Evolutionary conservation across 108 stramenopile genomes (phyloP), one percentile per base, ranked within the genome.

Genomic region (Stephanodiscus triporus): DNA sequence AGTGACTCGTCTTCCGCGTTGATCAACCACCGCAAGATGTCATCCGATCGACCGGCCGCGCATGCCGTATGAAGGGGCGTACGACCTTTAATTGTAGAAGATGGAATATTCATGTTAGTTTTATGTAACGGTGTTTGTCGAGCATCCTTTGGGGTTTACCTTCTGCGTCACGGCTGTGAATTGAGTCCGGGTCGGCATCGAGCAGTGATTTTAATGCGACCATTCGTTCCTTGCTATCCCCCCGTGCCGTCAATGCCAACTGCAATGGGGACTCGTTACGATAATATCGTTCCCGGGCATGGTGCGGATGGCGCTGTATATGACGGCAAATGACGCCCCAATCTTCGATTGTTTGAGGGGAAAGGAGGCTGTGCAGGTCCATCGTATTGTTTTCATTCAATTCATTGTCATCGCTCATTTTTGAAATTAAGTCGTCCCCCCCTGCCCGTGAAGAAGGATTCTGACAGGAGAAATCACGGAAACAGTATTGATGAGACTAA

Each of bases 11-110:
- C 61, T 24, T 77, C 76, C 16, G 63, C 37, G 9, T 69, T 43
- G 1, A 77, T 14, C 37, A 77, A 34, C 66, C 67, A 62, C n/a
- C 69, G 68, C 43, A 77, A 55, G 54, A 75, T 62, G 27, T 73
- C 49, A 29, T 36, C 37, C 22, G 72, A 75, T 27, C 73, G 49
- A 2, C 78, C 66, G 27, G 78, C 65, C 50, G 65, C 34, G 14
- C 73, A 73, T 43, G 78, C 78, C 27, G 73, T 74, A 40, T 78
- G 78, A 6, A 78, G 73, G 13, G 73, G 54, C 2, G 78, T 68
- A 47, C 78, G 78, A 32, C 78, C 78, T 57, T 11, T 9, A 40
- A 11, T 40, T 40, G 40, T 45, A 45, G 2, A 17, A 45, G 43
- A 45, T 16, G 3, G 16, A 14, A 45, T 36, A 45, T 17, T 45